Evolutionary conservation across 768 basidiomycete species (phyloP), one percentile per base, ranked within the genome.

Genomic region (Russula compacta): DNA sequence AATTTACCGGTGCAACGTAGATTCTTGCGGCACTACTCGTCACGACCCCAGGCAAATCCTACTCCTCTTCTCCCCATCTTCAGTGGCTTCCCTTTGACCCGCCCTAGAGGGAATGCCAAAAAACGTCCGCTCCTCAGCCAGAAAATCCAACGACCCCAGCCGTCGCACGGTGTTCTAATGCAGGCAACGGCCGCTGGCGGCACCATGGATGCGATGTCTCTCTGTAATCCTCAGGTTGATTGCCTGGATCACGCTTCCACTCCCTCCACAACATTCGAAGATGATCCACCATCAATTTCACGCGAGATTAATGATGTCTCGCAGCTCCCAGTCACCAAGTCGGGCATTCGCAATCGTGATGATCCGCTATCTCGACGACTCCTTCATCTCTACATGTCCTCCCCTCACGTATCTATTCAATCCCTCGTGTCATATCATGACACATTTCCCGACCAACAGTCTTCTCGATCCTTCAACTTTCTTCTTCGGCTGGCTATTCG

Each of bases 351-450:
- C 19, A 29, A n/a, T 39, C 6, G 44, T 42, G 40, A 48, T 8
- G 12, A 47, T 46, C 8, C 29, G 14, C 24, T 64, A 15, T 35
- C 19, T 42, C 39, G 32, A 46, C 53, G 24, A 9, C 59, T 64
- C 38, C 32, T 29, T 42, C 59, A 48, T 44, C 32, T 50, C 35
- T 64, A 55, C 42, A 54, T 33, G 21, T 71, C 69, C 24, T 64
- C 66, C n/a, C 70, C 67, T 58, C 50, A 53, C 8, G 8, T 69
- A 68, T 33, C 74, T 71, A 14, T 71, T 73, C 17, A 66, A 68
- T 47, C 70, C 78, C 43, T 83, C n/a, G 54, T 83, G n/a, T 75
- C 79, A 56, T 83, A 80, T 66, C 81, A 85, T 67, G 71, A 69
- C 36, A 51, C 62, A 7, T 70, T 66, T 53, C 73, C 69, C 29